A percentile compares a stretch with the other conserved stretches of the same genome.
phyloP scores from a whole-genome alignment of 2,329 filamentous ascomycete genomes.

The Penicillium decumbens region DNA sequence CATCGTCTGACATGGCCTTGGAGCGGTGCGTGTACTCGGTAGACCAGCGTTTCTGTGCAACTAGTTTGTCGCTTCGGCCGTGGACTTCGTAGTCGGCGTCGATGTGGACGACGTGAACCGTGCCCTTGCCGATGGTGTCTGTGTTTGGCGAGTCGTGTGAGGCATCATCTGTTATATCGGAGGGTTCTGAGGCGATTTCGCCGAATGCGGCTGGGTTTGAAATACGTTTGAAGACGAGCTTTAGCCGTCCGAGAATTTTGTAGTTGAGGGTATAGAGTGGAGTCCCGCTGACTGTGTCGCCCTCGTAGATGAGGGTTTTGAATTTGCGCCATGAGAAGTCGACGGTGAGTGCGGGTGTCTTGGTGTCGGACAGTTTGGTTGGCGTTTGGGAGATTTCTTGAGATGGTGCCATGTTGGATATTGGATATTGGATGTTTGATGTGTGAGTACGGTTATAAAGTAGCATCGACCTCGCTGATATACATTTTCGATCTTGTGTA shows the following conservation, averaged over 20 bases:
- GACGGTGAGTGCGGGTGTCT: slow-evolving; percentile 14
- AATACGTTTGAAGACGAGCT: not conserved
- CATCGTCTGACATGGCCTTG: slow-evolving; percentile 17
- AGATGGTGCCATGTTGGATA: not conserved
- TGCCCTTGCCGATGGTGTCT: slow-evolving; percentile 21
- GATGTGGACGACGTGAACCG: slow-evolving; percentile 23
- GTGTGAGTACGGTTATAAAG: not conserved
- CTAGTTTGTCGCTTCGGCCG: slow-evolving; percentile 20
- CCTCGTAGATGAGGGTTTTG: slow-evolving; percentile 21
- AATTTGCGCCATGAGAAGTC: slow-evolving; percentile 29
- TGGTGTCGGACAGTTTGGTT: not conserved
- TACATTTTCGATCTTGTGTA: too few relatives aligned
- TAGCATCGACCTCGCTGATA: too few relatives aligned
- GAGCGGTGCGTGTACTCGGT: slow-evolving; percentile 30
- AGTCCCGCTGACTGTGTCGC: not conserved
- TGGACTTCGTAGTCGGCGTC: slow-evolving; percentile 27
- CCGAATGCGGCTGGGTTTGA: not conserved
- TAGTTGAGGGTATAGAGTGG: not conserved
- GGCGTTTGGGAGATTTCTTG: not conserved
- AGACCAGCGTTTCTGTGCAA: slow-evolving; percentile 26
- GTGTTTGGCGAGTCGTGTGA: not conserved
- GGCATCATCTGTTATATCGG: not conserved
- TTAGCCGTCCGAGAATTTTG: not conserved
- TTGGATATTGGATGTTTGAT: not conserved
- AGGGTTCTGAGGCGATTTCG: not conserved